phyloP scores from a whole-genome alignment of 2,329 filamentous ascomycete species.

The Helminthosporium solani region DNA sequence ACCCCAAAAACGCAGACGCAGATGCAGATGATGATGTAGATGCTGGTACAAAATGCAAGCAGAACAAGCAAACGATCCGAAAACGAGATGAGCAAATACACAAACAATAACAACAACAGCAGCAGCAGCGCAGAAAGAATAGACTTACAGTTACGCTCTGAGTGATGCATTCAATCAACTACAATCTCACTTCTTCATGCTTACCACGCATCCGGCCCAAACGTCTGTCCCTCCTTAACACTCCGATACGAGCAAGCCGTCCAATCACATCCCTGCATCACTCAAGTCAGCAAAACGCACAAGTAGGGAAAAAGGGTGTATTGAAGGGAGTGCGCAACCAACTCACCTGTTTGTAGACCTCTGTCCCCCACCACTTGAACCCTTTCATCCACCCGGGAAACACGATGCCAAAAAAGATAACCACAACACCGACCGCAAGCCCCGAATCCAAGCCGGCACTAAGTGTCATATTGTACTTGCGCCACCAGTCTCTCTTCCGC shows the following conservation, averaged over 20 bases:
- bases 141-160: too few species aligned
- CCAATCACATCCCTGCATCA: slow-evolving; percentile 72
- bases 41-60: too few species aligned
- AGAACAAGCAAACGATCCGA: too few species aligned
- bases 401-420: slow-evolving; percentile 84
- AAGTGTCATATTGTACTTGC: slow-evolving; percentile 87
- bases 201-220: slow-evolving; percentile 49
- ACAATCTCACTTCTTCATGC: too few species aligned
- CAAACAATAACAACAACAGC: too few species aligned
- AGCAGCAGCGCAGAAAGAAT: too few species aligned
- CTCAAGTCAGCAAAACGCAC: slow-evolving; percentile 11
- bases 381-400: slow-evolving; percentile 72
- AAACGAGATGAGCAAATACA: too few species aligned
- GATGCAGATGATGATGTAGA: too few species aligned
- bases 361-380: slow-evolving; percentile 87
- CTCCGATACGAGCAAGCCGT: slow-evolving; percentile 70
- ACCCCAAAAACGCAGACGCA: too few species aligned
- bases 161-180: too few species aligned
- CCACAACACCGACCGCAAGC: slow-evolving; percentile 76
- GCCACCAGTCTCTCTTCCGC: slow-evolving; percentile 75
- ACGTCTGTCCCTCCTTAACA: slow-evolving; percentile 46
- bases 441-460: slow-evolving; percentile 81
- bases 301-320: background rate
- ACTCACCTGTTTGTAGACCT: slow-evolving; percentile 69
- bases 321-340: too few species aligned